A percentile compares a stretch with the other conserved stretches of the same genome.
Conservation (phyloP, 2,329 filamentous ascomycete genomes). For the Fonsecaea erecta region DNA sequence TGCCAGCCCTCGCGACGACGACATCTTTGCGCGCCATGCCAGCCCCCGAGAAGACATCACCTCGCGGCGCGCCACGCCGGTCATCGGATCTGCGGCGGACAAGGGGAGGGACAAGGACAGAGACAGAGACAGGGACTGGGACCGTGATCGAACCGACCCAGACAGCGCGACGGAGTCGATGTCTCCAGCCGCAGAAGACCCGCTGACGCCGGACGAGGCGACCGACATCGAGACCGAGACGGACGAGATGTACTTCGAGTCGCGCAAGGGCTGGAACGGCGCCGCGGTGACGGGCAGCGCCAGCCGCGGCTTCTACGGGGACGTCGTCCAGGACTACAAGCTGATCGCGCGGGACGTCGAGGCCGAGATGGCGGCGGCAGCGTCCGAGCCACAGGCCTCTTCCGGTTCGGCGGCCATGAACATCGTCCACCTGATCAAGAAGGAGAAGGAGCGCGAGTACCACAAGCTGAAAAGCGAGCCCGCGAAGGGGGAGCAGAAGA, state of each 20-base stretch:
- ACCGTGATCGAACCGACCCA: no score
- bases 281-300: constrained; percentile 15
- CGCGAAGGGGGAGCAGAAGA: neutral
- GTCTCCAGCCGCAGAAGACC: neutral
- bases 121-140: neutral
- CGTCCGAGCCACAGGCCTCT: neutral
- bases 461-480: neutral
- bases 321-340: constrained; percentile 28
- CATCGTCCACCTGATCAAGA: constrained; percentile 25
- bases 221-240: constrained; percentile 32
- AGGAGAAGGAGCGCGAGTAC: constrained; percentile 20
- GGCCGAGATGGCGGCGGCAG: neutral
- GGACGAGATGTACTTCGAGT: constrained; percentile 32
- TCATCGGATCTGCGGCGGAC: neutral
- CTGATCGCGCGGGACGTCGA: constrained; percentile 28
- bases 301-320: constrained; percentile 27
- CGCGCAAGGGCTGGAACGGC: constrained; percentile 33
- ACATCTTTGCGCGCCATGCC: neutral
- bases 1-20: constrained; percentile 20
- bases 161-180: neutral
- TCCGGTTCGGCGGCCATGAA: no score
- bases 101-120: no score
- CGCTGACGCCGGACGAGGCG: constrained; percentile 12
- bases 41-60: constrained; percentile 7
- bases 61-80: neutral